Evolutionary conservation across 1,284 basidiomycete species (phyloP), one percentile per base, ranked within the genome.

Genomic region (Microbotryomycetes sp.): DNA sequence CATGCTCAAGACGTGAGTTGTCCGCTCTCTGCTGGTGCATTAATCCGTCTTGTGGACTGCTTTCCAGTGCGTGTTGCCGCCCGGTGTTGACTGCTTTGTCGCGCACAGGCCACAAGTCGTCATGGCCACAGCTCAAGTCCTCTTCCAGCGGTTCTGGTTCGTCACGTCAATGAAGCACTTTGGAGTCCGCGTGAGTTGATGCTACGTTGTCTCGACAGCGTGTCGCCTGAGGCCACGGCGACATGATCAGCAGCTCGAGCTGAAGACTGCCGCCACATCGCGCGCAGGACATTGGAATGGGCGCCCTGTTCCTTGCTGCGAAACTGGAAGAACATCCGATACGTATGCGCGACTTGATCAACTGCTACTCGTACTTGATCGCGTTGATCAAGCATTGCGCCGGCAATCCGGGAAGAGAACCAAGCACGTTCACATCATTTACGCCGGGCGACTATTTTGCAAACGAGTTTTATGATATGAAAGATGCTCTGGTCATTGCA

Each of bases 61-160:
- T n/a, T 49, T 16, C 3, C 22, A 6, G 12, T 42, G 36, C 3
- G n/a, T 15, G 14, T 23, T 42, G 1, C 50, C 23, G 9, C 30
- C 28, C 59, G 42, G 29, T 22, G 12, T 12, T 25, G 23, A 12
- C 32, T 15, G 1, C n/a, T n/a, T n/a, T n/a, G n/a, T n/a, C 42
- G 4, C 14, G 22, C 28, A 69, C 59, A 96, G 92, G 74, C 96
- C 97, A 64, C 96, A 99, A 75, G 90, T 92, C 48, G 92, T 92
- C 6, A 89, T 96, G 70, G 92, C 94, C 4, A 91, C 92, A 0
- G 96, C 96, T 0, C 93, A 97, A 74, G 91, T 97, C 46, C 78
- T 99, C 4, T 94, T 94, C 74, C 94, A 98, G 68, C 81, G 94
- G 30, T 99, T 98, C 80, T 98, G 87, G 88, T 97, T 85, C 77